Percentiles rank a stretch among this genome's conserved stretches.
Evolutionary conservation across 2,329 filamentous ascomycete species (phyloP).

Genomic region (Metarhizium sp.): DNA sequence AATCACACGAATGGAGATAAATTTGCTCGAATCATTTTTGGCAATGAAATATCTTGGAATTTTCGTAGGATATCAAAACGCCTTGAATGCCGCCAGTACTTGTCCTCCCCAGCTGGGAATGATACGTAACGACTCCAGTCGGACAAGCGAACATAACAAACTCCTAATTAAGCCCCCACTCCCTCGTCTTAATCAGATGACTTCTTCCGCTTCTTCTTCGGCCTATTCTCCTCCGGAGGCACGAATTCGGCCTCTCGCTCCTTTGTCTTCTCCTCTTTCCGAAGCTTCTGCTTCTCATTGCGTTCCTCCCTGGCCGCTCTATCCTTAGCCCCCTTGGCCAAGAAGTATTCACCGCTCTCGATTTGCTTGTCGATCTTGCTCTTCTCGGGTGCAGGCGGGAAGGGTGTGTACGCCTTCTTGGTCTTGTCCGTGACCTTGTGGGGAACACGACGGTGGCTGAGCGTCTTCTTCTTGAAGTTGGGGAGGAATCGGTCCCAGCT

Average conservation of each 20-base stretch:
- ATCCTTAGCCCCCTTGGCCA: slow-evolving; percentile 88
- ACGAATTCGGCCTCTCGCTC: slow-evolving; percentile 81
- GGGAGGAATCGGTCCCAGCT: slow-evolving; percentile 95
- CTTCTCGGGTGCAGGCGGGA: slow-evolving; percentile 95
- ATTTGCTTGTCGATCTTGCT: slow-evolving; percentile 98
- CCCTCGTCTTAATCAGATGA: slow-evolving; percentile 16
- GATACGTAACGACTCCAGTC: background rate
- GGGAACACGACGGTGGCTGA: slow-evolving; percentile 75
- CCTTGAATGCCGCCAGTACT: slow-evolving; percentile 5
- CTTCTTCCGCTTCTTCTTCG: slow-evolving; percentile 58
- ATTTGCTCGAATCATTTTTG: background rate
- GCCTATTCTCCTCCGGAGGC: slow-evolving; percentile 67
- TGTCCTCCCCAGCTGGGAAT: background rate
- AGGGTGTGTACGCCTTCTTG: slow-evolving; percentile 93
- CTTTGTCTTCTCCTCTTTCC: slow-evolving; percentile 80
- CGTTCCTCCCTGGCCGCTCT: slow-evolving; percentile 69
- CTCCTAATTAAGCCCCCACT: background rate
- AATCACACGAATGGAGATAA: background rate
- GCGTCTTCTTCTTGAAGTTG: slow-evolving; percentile 89
- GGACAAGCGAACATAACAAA: background rate
- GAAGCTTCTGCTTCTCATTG: slow-evolving; percentile 74
- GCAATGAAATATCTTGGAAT: slow-evolving; percentile 4
- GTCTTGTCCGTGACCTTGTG: slow-evolving; percentile 83
- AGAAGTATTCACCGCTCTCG: slow-evolving; percentile 94
- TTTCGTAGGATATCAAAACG: slow-evolving; percentile 8